phyloP scores from a whole-genome alignment of 2,329 filamentous ascomycete genomes.

The Claviceps maximensis region DNA sequence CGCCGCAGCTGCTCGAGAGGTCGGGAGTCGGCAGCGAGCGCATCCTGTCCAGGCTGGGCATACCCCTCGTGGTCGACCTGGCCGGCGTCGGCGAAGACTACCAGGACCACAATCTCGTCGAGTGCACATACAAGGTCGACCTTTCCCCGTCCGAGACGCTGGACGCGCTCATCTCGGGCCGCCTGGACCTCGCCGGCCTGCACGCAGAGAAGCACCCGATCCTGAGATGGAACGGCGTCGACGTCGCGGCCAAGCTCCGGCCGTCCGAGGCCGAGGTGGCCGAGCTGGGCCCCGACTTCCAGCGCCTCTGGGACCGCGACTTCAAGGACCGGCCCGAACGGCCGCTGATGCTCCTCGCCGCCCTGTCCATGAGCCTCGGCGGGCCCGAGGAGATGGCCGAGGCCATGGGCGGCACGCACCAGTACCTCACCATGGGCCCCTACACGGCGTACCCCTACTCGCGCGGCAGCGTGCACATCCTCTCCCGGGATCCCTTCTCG shows the following conservation, averaged over 20 bases:
- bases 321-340: conserved; percentile 30
- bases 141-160: conserved; percentile 23
- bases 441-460: conserved; percentile 50
- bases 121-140: conserved; percentile 33
- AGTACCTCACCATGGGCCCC: conserved; percentile 37
- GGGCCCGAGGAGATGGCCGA: conserved; percentile 1
- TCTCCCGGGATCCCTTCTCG: conserved; percentile 25
- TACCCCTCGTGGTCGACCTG: conserved; percentile 32
- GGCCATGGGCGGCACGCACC: conserved; percentile 11
- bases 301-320: conserved; percentile 40
- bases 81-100: conserved; percentile 41
- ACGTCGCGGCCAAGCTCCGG: conserved; percentile 42
- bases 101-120: conserved; percentile 41
- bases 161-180: conserved; percentile 38
- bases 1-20: conserved; percentile 44
- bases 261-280: conserved; percentile 38
- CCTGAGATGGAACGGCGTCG: conserved; percentile 45
- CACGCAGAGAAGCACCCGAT: conserved; percentile 32
- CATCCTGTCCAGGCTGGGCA: conserved; percentile 32
- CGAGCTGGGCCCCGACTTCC: conserved; percentile 38
- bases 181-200: conserved; percentile 23
- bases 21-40: conserved; percentile 45
- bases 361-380: conserved; percentile 16
- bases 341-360: conserved; percentile 32
- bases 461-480: conserved; percentile 48